Base-by-base conservation (phyloP, 306 rosid species). In the Clitoria ternatea region DNA sequence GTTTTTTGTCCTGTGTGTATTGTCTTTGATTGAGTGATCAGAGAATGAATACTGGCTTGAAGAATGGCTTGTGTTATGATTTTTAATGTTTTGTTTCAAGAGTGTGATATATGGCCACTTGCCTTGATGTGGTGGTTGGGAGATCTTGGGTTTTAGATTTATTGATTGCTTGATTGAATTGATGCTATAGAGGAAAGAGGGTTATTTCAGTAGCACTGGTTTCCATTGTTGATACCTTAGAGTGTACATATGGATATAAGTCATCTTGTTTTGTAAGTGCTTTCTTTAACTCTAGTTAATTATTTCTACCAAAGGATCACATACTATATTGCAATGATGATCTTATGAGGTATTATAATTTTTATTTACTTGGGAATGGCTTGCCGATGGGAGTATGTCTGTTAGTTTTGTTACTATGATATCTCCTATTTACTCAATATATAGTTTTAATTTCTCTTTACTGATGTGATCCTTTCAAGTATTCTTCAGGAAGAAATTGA, bases 401-500 rank as follows among this genome's bases (percentile, higher is more conserved):
- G 45, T 69, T 3, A 4, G 55, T 27, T 47, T 23, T 54, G 23
- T 61, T 47, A 37, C 15, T 6, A 13, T 40, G 61, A 17, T 70
- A 11, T n/a, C 10, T 18, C 60, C 24, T 52, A 29, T 66, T 77
- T 53, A 13, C 48, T 66, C 55, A 12, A 42, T 62, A 45, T 33
- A 9, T 42, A 43, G 39, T 40, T 26, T 43, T 44, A 18, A 69
- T 44, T 66, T 64, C 32, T 12, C 20, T 27, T n/a, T 78, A 14
- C 37, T 61, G 39, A 55, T 26, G 9, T 70, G 22, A 73, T 71
- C 53, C 53, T 79, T 49, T 63, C 36, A 62, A 79, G 60, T 24
- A 22, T 77, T 61, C 62, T 80, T 52, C 77, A 95, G 99, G 99
- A 95, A 76, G 99, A 95, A 69, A 50, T 86, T 73, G 99, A 95